Conservation (phyloP, 176 grass and related monocot genomes). For the Triticum turgidum region DNA sequence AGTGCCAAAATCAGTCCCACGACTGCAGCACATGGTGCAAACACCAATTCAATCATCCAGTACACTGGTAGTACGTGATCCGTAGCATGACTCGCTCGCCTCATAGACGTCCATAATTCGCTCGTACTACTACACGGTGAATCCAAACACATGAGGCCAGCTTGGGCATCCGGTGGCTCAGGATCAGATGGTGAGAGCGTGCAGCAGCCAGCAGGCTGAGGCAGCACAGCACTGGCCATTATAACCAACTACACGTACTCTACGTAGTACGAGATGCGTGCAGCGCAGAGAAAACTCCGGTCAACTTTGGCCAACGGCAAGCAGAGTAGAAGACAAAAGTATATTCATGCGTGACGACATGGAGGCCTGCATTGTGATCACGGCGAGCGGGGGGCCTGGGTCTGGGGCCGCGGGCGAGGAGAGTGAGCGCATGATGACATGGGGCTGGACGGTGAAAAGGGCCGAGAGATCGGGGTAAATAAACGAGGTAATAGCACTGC, state of each 20-base stretch:
- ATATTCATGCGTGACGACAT: constrained; percentile 30
- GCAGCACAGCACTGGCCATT: too few relatives aligned
- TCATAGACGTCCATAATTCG: not conserved
- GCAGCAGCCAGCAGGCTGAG: not conserved
- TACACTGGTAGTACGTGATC: not conserved
- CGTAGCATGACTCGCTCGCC: not conserved
- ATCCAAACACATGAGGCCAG: constrained; percentile 17
- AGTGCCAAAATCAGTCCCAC: not conserved
- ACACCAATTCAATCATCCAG: constrained; percentile 4
- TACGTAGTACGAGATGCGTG: not conserved
- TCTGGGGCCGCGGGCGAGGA: not conserved
- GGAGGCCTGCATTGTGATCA: not conserved
- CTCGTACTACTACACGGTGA: not conserved
- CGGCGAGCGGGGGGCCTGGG: not conserved
- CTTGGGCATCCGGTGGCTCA: not conserved
- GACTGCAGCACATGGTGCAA: not conserved
- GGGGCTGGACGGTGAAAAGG: constrained; percentile 33
- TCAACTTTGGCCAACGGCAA: constrained; percentile 24
- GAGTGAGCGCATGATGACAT: constrained; percentile 37
- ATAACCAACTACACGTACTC: too few relatives aligned
- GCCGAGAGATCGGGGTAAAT: constrained; percentile 12
- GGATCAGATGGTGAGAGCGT: constrained; percentile 12
- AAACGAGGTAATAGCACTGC: not conserved
- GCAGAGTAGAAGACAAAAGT: constrained; percentile 30
- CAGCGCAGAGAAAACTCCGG: not conserved